These are phyloP conservation scores for Eucalyptus globulus DNA, from an alignment of 345 rosid genomes.

Conservation along the genomic window DNA sequence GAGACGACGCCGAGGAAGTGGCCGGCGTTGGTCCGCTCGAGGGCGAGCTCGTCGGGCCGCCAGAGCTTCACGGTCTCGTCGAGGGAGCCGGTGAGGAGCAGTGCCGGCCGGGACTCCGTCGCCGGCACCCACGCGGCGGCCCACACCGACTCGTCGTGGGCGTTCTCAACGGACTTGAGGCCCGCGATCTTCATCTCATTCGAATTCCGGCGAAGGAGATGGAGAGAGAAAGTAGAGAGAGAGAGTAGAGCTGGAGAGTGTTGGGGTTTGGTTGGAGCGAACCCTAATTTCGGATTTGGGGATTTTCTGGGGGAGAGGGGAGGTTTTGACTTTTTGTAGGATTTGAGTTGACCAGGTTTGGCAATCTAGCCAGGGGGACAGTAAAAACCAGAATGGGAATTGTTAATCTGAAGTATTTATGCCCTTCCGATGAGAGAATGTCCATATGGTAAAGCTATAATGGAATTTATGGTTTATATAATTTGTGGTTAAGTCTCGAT, in stretches of 20 bases:
- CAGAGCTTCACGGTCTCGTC: slow-evolving; percentile 93
- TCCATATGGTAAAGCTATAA: neutral
- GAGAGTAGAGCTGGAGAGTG: neutral
- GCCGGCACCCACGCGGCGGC: slow-evolving; percentile 87
- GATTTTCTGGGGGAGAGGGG: neutral
- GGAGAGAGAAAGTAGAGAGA: neutral
- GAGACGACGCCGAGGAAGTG: slow-evolving; percentile 92
- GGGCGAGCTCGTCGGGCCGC: slow-evolving; percentile 68
- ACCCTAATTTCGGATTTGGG: neutral
- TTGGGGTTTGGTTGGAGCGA: neutral
- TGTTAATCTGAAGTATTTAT: neutral
- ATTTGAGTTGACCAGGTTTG: neutral
- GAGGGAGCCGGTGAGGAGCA: slow-evolving; percentile 78
- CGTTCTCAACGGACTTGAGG: slow-evolving; percentile 65
- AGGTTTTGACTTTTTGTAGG: neutral
- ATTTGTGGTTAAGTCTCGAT: neutral
- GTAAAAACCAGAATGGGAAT: neutral
- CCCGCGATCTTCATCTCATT: slow-evolving; percentile 78
- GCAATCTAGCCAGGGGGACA: neutral
- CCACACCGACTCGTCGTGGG: slow-evolving; percentile 94
- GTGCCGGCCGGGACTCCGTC: slow-evolving; percentile 49
- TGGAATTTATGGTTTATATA: neutral
- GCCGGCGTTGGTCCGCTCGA: slow-evolving; percentile 77
- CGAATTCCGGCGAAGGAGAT: neutral
- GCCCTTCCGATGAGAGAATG: neutral